Evolutionary conservation across 192 early-diverging fungal species (phyloP), one percentile per base, ranked within the genome.

Genomic region (Backusella liffmaniae): DNA sequence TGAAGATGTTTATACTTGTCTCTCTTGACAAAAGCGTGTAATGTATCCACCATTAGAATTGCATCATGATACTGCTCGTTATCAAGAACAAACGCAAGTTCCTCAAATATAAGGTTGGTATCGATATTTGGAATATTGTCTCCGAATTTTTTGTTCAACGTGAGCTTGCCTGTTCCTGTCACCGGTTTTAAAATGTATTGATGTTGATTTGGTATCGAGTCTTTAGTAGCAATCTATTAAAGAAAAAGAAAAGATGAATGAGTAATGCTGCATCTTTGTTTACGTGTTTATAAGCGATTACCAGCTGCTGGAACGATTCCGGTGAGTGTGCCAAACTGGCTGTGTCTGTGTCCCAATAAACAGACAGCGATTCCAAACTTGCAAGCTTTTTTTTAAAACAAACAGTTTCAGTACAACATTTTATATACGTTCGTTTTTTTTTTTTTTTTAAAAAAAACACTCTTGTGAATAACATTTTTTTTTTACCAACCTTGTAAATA

Each of bases 171-270:
- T 41, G 84, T 82, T 2, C 94, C 93, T 13, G 92, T 91, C 0
- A 96, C 93, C 4, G 95, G 95, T 72, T 88, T 87, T 37, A 96
- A 73, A 15, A 96, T 90, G 46, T 92, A 95, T 72, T 90, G 88
- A 44, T 86, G 84, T n/a, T 86, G 80, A 30, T 80, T 76, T 35
- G 80, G 76, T 15, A 81, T 76, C 10, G 88, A 81, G 37, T 88
- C 82, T n/a, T 85, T 84, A 35, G 84, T 84, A 13, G 90, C 85
- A 77, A 94, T 92, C 85, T 90, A 53, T 26, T 66, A 42, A n/a
- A 26, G 26, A 26, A 26, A 26, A 26, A 26, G 26, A 26, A 26
- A 62, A 82, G 7, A 70, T 16, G 8, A 4, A 46, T 62, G 21
- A 62, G 21, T 62, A 62, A 62, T 62, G 0, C 3, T 29, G 23